Evolutionary conservation across 257 asterid genomes (phyloP), one percentile per base, ranked within the genome.

Genomic region (Thymus quinquecostatus): DNA sequence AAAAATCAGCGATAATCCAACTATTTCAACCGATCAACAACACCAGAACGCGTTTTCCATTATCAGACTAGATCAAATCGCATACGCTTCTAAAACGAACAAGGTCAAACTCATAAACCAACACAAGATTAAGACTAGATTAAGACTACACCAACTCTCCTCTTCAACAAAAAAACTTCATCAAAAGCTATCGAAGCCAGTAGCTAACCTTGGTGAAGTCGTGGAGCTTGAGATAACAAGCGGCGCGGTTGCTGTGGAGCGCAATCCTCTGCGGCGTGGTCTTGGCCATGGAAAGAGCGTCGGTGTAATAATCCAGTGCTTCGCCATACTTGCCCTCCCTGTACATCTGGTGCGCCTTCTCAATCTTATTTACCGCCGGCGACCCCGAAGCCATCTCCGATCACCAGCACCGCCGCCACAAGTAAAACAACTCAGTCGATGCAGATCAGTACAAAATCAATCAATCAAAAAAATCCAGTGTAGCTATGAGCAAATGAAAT

Each of bases 181-280:
- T 47, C 61, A 8, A 2, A 38, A 72, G 63, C 40, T 0, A 2
- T 45, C 13, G 41, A 32, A 43, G 5, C 21, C 21, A 94, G 90
- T 13, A 50, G 45, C 41, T 36, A 21, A 95, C 99, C 99, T 87
- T 87, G 62, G 74, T 81, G 86, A 95, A 95, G 74, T 81, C 82
- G 70, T 88, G 97, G 74, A 95, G 98, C 76, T 89, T 89, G 70
- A 95, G 86, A 75, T 68, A 89, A 81, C 99, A 95, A 61, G 99
- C 99, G 76, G 99, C 99, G 10, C 98, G 96, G 75, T 95, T 95
- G 81, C 99, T 95, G 78, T 95, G 99, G 55, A 95, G 95, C 29
- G 99, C 99, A 71, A 95, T 90, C 84, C 76, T 87, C 77, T 92
- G 99, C 60, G 95, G 89, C 54, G 84, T 86, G 66, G 91, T 84